Percentiles rank a stretch among this genome's conserved stretches.
Evolutionary conservation across 1,139 yeast genomes (phyloP).

Genomic region (Yamadazyma membranifaciens): DNA sequence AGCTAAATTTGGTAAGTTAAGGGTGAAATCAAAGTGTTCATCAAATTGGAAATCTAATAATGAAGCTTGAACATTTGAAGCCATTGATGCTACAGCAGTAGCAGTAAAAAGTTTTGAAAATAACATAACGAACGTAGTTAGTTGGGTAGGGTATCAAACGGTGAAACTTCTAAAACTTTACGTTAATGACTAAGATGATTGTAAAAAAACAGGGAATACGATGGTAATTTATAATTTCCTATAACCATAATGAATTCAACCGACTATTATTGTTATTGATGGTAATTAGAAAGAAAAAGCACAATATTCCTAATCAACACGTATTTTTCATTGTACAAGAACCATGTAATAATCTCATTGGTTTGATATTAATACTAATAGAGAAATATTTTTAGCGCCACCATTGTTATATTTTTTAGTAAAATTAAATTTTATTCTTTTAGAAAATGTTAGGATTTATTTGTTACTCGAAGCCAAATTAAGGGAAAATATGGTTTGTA

Average conservation of each 20-base stretch:
- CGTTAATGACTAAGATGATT: background rate
- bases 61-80: slow-evolving; percentile 11
- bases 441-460: background rate
- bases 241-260: background rate
- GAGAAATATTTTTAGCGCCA: too few species aligned
- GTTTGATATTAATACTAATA: too few species aligned
- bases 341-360: too few species aligned
- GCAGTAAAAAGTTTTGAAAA: slow-evolving; percentile 13
- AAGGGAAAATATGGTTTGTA: too few species aligned
- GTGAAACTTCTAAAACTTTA: background rate
- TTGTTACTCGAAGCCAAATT: too few species aligned
- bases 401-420: too few species aligned
- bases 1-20: slow-evolving; percentile 9
- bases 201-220: background rate
- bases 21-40: slow-evolving; percentile 14
- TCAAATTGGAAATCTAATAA: slow-evolving; percentile 10
- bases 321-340: too few species aligned
- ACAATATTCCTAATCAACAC: background rate
- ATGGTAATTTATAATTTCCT: slow-evolving; percentile 3
- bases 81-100: slow-evolving; percentile 14
- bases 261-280: background rate
- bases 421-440: background rate
- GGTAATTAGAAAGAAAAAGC: background rate
- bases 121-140: slow-evolving; percentile 15
- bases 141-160: slow-evolving; percentile 5